These are phyloP conservation scores for Pythium aquatile DNA, from an alignment of 352 stramenopile genomes.

Conservation along the genomic window DNA sequence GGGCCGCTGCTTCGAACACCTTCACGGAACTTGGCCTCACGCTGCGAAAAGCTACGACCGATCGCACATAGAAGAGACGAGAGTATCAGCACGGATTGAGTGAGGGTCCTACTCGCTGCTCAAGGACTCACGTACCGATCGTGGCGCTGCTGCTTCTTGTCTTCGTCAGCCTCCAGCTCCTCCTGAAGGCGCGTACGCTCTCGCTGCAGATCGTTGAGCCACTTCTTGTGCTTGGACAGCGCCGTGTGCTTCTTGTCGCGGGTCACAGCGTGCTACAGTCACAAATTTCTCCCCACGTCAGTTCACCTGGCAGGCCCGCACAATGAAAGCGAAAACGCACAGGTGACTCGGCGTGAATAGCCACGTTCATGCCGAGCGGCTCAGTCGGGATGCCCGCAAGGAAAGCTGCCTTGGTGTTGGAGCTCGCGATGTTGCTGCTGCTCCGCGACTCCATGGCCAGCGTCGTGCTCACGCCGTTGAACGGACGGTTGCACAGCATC, in stretches of 20 bases:
- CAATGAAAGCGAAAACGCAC: constrained; percentile 25
- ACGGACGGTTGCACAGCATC: constrained; percentile 94
- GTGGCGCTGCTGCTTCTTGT: constrained; percentile 59
- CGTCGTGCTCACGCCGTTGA: constrained; percentile 82
- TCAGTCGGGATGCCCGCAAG: constrained; percentile 66
- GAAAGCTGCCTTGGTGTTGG: constrained; percentile 70
- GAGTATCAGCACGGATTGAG: not conserved
- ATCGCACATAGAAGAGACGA: constrained; percentile 4
- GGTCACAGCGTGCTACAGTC: constrained; percentile 67
- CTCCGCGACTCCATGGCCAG: constrained; percentile 54
- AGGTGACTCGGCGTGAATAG: constrained; percentile 67
- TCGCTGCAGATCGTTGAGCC: constrained; percentile 92
- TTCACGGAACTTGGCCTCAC: constrained; percentile 76
- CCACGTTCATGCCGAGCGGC: constrained; percentile 75
- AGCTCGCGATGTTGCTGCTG: constrained; percentile 33
- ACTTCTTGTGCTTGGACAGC: constrained; percentile 92
- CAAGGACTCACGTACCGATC: constrained; percentile 35
- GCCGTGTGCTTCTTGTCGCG: constrained; percentile 91
- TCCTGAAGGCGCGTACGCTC: constrained; percentile 84
- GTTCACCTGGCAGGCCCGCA: not conserved
- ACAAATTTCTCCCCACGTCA: not conserved
- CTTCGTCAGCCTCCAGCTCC: constrained; percentile 73
- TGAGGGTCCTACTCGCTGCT: too few species aligned
- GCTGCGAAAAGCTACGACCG: constrained; percentile 53
- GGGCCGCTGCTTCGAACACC: constrained; percentile 44